phyloP scores from a whole-genome alignment of 129 eudicot genomes.

The Heracleum sosnowskyi region DNA sequence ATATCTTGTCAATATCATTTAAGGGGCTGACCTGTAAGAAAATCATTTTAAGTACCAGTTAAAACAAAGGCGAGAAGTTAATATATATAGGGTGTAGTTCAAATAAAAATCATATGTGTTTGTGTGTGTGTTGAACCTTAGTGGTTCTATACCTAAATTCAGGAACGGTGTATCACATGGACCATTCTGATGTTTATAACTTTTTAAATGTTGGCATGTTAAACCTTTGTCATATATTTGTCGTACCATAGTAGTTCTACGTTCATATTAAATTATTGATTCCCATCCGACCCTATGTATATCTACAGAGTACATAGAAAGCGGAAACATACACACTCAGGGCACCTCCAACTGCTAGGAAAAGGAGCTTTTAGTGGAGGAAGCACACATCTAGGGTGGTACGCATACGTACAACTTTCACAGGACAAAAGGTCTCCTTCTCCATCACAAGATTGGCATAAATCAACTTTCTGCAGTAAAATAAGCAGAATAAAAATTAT shows the following conservation, averaged over 20 bases:
- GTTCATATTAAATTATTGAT: not conserved
- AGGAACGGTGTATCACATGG: not conserved
- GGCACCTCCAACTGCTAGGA: slow-evolving; percentile 82
- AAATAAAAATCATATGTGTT: not conserved
- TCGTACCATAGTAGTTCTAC: not conserved
- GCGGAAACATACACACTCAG: slow-evolving; percentile 79
- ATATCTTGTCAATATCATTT: slow-evolving; percentile 80
- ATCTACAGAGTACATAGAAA: not conserved
- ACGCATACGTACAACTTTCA: slow-evolving; percentile 80
- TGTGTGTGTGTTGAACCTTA: not conserved
- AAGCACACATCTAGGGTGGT: slow-evolving; percentile 81
- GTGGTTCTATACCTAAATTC: not conserved
- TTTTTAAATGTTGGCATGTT: too few species aligned
- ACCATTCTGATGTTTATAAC: not conserved
- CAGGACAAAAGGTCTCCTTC: slow-evolving; percentile 51
- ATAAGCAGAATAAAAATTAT: not conserved
- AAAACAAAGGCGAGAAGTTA: not conserved
- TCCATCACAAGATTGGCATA: slow-evolving; percentile 74
- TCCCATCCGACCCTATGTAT: not conserved
- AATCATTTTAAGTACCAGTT: not conserved
- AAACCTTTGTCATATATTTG: not conserved
- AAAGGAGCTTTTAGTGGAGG: slow-evolving; percentile 74
- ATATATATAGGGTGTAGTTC: not conserved
- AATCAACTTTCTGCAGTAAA: slow-evolving; percentile 57
- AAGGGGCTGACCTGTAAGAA: slow-evolving; percentile 71